Percentiles rank a stretch among this genome's conserved stretches.
Conservation (phyloP, 1,284 basidiomycete species). For the Austroboletus novae-zelandiae region DNA sequence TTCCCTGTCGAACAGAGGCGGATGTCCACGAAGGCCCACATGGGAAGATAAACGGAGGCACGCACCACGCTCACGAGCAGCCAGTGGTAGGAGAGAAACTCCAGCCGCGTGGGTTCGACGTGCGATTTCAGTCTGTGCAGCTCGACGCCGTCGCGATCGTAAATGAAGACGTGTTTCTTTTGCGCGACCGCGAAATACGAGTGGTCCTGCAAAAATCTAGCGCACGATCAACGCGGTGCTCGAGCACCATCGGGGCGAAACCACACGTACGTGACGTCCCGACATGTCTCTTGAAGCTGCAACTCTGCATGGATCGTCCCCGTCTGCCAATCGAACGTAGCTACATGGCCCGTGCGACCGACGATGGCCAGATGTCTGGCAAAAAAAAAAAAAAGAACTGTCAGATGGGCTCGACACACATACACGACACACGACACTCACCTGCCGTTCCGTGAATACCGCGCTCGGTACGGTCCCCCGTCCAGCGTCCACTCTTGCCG, state of each 20-base stretch:
- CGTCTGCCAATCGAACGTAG: slow-evolving; percentile 93
- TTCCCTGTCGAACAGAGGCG: slow-evolving; percentile 52
- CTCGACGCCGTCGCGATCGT: slow-evolving; percentile 93
- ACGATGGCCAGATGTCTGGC: slow-evolving; percentile 74
- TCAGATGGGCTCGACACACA: too few relatives aligned
- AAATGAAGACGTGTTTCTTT: slow-evolving; percentile 95
- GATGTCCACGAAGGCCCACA: not conserved
- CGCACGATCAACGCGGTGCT: slow-evolving; percentile 5
- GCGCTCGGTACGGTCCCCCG: slow-evolving; percentile 79
- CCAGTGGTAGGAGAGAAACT: slow-evolving; percentile 97
- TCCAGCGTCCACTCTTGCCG: slow-evolving; percentile 82
- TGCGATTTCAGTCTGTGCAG: slow-evolving; percentile 84
- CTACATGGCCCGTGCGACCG: slow-evolving; percentile 84
- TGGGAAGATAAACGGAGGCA: slow-evolving; percentile 14
- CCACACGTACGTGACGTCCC: slow-evolving; percentile 80
- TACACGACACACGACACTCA: slow-evolving; percentile 29
- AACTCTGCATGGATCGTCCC: slow-evolving; percentile 87
- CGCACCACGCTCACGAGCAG: slow-evolving; percentile 81
- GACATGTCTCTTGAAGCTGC: slow-evolving; percentile 84
- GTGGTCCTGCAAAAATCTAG: slow-evolving; percentile 89
- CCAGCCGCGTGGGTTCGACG: slow-evolving; percentile 87
- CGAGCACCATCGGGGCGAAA: not conserved
- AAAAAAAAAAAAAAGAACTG: too few relatives aligned
- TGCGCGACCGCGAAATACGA: slow-evolving; percentile 95
- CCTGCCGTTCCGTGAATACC: slow-evolving; percentile 92